Percentiles rank a stretch among this genome's conserved stretches.
Evolutionary conservation across 2,329 filamentous ascomycete species (phyloP).

Genomic region (Metarhizium sp.): DNA sequence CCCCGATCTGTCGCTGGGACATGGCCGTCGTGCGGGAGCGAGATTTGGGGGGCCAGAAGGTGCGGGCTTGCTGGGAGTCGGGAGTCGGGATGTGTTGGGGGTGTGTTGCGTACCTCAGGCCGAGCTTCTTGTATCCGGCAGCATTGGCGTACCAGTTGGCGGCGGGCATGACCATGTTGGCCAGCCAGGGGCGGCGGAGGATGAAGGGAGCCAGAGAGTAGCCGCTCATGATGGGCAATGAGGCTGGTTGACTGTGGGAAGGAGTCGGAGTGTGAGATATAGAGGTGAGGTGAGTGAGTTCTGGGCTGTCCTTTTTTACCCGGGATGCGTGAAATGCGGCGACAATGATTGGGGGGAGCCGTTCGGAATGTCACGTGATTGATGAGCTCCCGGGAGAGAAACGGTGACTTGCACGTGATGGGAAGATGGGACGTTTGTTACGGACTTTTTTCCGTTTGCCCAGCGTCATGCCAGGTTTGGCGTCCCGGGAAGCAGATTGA

Average conservation of each 20-base stretch:
- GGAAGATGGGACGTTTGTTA: background rate
- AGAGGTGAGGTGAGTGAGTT: slow-evolving; percentile 7
- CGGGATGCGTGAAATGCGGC: slow-evolving; percentile 24
- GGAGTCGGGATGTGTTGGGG: slow-evolving; percentile 14
- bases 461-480: too few species aligned
- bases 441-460: background rate
- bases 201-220: slow-evolving; percentile 66
- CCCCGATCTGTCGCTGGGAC: background rate
- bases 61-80: background rate
- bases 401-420: background rate
- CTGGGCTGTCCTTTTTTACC: slow-evolving; percentile 10
- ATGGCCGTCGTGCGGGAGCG: background rate
- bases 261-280: slow-evolving; percentile 10
- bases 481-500: too few species aligned
- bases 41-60: background rate
- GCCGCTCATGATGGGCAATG: slow-evolving; percentile 47
- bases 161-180: slow-evolving; percentile 65
- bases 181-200: slow-evolving; percentile 77
- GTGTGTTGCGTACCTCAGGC: slow-evolving; percentile 57
- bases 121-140: slow-evolving; percentile 86
- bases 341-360: slow-evolving; percentile 21
- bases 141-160: slow-evolving; percentile 84
- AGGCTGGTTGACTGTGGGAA: slow-evolving; percentile 17
- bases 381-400: background rate
- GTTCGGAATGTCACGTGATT: slow-evolving; percentile 24